Evolutionary conservation across 2,329 filamentous ascomycete species (phyloP), one percentile per base, ranked within the genome.

Genomic region (Aspergillus sp.): DNA sequence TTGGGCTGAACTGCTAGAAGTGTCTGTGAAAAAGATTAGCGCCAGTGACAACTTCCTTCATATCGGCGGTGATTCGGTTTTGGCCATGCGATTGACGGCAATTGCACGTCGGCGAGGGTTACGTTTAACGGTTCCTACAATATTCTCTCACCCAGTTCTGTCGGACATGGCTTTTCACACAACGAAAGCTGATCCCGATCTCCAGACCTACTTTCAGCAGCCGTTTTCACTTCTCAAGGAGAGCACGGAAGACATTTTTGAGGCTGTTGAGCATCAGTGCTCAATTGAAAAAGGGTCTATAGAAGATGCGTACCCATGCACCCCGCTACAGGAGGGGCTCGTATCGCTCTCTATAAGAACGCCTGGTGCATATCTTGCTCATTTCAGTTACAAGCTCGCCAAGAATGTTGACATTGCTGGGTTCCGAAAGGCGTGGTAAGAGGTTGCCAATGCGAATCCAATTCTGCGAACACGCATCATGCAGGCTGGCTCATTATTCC

Each of bases 391-490:
- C 11, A 29, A 42, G 2, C 45, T 59, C n/a, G 22, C 49, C 22
- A 9, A 10, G 14, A 18, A 42, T 20, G 36, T 56, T 29, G 50
- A 56, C 45, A 7, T 46, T 20, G 14, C 29, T 18, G n/a, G 49
- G 3, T 45, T 59, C 26, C n/a, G 31, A n/a, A 6, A 14, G 18
- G 54, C 57, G 10, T 59, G 57, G 57, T 32, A 52, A 16, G 49
- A 20, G 2, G 31, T 46, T 4, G 53, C 45, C 7, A 42, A n/a
- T 10, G 69, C 69, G 10, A 63, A 69, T 20, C 70, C 75, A 14
- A 74, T 80, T 14, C 64, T 80, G 26, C 73, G 77, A 6, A 80
- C 77, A 1, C 68, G 76, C 10, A 65, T 72, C 46, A 59, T 70
- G 9, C 56, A 66, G 11, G 54, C 61, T 22, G 53, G 53, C 14